Base-by-base conservation (phyloP, 1,284 basidiomycete species). In the Thecaphora thlaspeos region DNA sequence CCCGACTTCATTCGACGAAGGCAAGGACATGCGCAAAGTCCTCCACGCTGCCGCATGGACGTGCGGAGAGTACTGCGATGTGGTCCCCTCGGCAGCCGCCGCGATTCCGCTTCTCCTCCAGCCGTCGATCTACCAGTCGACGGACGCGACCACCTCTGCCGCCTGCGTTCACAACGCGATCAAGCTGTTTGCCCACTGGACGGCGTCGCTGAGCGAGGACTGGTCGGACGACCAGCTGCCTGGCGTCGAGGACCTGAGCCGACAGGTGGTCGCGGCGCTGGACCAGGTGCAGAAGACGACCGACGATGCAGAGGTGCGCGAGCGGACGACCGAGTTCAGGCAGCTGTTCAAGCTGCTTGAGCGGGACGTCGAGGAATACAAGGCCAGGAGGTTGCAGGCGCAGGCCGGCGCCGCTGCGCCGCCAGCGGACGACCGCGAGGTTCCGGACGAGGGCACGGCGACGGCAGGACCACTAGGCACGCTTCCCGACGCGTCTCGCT, bases 1-100 rank as follows among this genome's bases (percentile, higher is more conserved):
- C 11, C 67, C 62, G 82, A 84, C 37, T 81, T 85, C 75, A 52
- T 90, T 88, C 70, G 83, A 86, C 1, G 61, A 55, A 10, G 24
- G 41, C 30, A 22, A 32, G 2, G 63, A 70, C 11, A 41, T 55
- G 22, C 45, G 56, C 19, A 90, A 93, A 63, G 84, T 94, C 9
- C 80, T 96, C 1, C 90, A 88, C 82, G 93, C 92, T 2, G 91
- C 91, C 5, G 90, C 91, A 1, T 96, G 90, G 88, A 89, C 96
- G 61, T 91, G 89, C 66, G 93, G 93, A 23, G 95, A 98, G 79
- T 92, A 91, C 76, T 87, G 88, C 18, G 48, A 76, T 71, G 55
- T 79, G 48, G 61, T 79, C 15, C 34, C 55, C 75, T 0, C 65
- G 70, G 32, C 70, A 58, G 18, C 44, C 1, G 36, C 46, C 9